Evolutionary conservation across 345 rosid species (phyloP).

Genomic region (Conringia planisiliqua): DNA sequence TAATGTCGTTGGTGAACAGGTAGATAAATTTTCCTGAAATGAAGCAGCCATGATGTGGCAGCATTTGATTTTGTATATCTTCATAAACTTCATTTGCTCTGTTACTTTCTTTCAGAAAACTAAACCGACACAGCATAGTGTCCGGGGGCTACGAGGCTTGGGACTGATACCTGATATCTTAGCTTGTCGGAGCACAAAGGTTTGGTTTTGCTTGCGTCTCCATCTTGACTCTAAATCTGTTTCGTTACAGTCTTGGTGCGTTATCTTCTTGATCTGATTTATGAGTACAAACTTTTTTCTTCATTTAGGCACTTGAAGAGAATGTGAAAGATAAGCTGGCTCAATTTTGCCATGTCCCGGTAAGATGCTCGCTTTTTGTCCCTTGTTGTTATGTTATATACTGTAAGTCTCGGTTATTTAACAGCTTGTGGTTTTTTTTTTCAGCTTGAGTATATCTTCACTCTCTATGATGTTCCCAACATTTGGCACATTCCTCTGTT

Average conservation of each 20-base stretch:
- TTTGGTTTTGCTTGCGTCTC: constrained; percentile 23
- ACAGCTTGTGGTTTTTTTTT: constrained; percentile 19
- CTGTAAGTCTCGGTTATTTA: constrained; percentile 11
- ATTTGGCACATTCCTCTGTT: constrained; percentile 95
- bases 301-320: constrained; percentile 66
- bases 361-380: constrained; percentile 21
- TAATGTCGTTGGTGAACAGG: constrained; percentile 97
- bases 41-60: constrained; percentile 17
- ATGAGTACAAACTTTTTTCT: neutral
- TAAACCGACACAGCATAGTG: constrained; percentile 98
- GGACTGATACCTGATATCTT: constrained; percentile 84
- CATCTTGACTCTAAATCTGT: neutral
- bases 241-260: neutral
- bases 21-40: constrained; percentile 28
- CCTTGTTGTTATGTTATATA: neutral
- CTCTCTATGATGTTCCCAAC: constrained; percentile 85
- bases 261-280: constrained; percentile 10
- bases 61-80: neutral
- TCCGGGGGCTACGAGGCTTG: constrained; percentile 75
- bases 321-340: constrained; percentile 76
- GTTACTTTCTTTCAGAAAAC: constrained; percentile 61
- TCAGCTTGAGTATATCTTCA: constrained; percentile 70
- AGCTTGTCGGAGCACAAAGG: constrained; percentile 94
- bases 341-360: constrained; percentile 89
- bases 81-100: constrained; percentile 1